Base-by-base conservation (phyloP, 2,329 filamentous ascomycete genomes). In the Sporothrix pseudoabietina region DNA sequence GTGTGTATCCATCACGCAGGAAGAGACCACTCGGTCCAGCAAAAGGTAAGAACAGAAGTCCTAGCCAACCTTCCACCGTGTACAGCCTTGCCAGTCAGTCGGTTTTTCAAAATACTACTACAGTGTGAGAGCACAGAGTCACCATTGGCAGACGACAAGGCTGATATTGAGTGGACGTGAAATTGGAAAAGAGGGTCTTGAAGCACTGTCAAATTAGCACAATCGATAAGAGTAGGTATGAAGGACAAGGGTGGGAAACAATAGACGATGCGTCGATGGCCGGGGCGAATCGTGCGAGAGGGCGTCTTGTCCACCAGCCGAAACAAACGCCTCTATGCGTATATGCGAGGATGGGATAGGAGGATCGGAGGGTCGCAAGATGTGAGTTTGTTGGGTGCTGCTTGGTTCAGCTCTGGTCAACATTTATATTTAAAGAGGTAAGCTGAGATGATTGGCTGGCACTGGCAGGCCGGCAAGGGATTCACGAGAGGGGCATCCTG, bases 71-170 rank as follows among this genome's bases (percentile, higher is more conserved):
- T 19, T 30, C 6, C n/a, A 70, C 41, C 3, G 35, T 66, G 39
- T 22, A 12, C 49, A 70, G 68, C 68, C 68, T 70, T 57, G 68
- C 68, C 52, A 22, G 59, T 8, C 41, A 44, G 41, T 44, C 41
- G 12, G 12, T 55, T 22, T 54, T 32, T 47, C 16, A 44, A 65
- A 41, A 39, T 9, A 14, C 19, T 5, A 52, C 14, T 39, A 19
- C 32, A 14, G 44, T 14, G 41, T n/a, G 19, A 41, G 32, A 22
- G 35, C 26, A 32, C 65, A 54, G 8, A 41, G 10, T 16, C 1
- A 39, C 30, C 9, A 52, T n/a, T 26, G 19, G 49, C 68, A 57
- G n/a, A 32, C n/a, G 35, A 12, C 52, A 57, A 44, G 8, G 44
- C 63, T 66, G 26, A 19, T 32, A 6, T 32, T 9, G 66, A 57